Evolutionary conservation across 345 rosid genomes (phyloP), one percentile per base, ranked within the genome.

Genomic region (Clausena lansium): DNA sequence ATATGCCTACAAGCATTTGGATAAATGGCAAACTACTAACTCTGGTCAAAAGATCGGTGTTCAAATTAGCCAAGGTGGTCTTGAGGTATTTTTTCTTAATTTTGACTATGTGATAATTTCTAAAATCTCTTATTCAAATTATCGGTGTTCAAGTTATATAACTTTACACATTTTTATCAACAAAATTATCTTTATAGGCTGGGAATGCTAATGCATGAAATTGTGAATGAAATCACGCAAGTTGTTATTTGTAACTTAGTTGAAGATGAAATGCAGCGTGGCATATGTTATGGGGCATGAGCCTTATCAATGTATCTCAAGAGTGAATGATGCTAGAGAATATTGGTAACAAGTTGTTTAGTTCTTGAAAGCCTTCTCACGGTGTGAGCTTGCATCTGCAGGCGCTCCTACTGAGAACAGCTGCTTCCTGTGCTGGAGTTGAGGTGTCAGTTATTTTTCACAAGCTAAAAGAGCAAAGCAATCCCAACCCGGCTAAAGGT

Each of bases 401-500:
- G 88, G 84, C 75, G 79, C 86, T 86, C n/a, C n/a, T n/a, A 22
- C 86, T 79, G 17, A 76, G 82, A 20, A 79, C 81, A 30, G 83
- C 81, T 35, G 89, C 86, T 41, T 41, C 79, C 25, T 84, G 83
- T 80, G 87, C 88, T 25, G 86, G 86, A 72, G 88, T 81, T 15
- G 90, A 83, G 76, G 90, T 85, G 35, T 83, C 90, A 41, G 88
- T 83, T 41, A 76, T 87, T 60, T 86, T 87, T 70, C 86, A 84
- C 27, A 83, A 87, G 84, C 79, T 87, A 59, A 19, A 83, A 74
- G 88, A 85, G 80, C 87, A 82, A 73, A 86, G 82, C 33, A 45
- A 82, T 61, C 80, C 83, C 57, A 85, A 87, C 77, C 88, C 86
- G n/a, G 86, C 90, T 69, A 84, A 87, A 82, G 86, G 90, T 85